Evolutionary conservation across 2,329 filamentous ascomycete species (phyloP).

Genomic region (Rhynchosporium graminicola): DNA sequence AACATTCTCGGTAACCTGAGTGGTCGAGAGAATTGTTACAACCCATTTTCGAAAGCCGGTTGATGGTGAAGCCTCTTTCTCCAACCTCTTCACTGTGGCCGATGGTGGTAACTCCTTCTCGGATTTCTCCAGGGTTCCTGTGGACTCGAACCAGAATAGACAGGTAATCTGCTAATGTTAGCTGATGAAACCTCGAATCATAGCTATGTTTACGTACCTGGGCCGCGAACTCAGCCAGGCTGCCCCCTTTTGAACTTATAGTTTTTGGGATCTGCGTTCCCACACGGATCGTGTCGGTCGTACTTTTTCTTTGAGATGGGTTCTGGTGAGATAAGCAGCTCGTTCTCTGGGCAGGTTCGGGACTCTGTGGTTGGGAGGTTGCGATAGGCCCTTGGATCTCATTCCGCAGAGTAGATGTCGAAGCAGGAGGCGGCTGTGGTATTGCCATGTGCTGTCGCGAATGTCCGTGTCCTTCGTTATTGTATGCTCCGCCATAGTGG

Average conservation of each 20-base stretch:
- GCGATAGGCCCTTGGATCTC: slow-evolving; percentile 35
- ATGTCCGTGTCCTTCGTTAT: slow-evolving; percentile 12
- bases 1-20: slow-evolving; percentile 94
- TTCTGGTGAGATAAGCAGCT: slow-evolving; percentile 28
- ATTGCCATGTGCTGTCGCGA: slow-evolving; percentile 27
- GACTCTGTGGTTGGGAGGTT: slow-evolving; percentile 30
- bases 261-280: slow-evolving; percentile 69
- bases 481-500: slow-evolving; percentile 24
- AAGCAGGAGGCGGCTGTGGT: slow-evolving; percentile 22
- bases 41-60: slow-evolving; percentile 93
- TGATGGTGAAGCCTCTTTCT: slow-evolving; percentile 72
- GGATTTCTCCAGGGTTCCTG: slow-evolving; percentile 73
- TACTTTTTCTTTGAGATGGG: slow-evolving; percentile 29
- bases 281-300: slow-evolving; percentile 33
- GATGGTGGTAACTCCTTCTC: slow-evolving; percentile 50
- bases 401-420: slow-evolving; percentile 27
- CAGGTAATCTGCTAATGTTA: slow-evolving; percentile 73
- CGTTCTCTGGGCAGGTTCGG: slow-evolving; percentile 26
- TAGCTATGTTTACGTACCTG: slow-evolving; percentile 56
- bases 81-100: slow-evolving; percentile 56
- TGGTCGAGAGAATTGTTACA: slow-evolving; percentile 84
- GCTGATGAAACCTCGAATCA: slow-evolving; percentile 9
- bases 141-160: slow-evolving; percentile 95
- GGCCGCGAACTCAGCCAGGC: slow-evolving; percentile 78
- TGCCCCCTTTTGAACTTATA: slow-evolving; percentile 75